A percentile compares a stretch with the other conserved stretches of the same genome.
phyloP scores from a whole-genome alignment of 2,329 filamentous ascomycete species.

The Lojkania enalia region DNA sequence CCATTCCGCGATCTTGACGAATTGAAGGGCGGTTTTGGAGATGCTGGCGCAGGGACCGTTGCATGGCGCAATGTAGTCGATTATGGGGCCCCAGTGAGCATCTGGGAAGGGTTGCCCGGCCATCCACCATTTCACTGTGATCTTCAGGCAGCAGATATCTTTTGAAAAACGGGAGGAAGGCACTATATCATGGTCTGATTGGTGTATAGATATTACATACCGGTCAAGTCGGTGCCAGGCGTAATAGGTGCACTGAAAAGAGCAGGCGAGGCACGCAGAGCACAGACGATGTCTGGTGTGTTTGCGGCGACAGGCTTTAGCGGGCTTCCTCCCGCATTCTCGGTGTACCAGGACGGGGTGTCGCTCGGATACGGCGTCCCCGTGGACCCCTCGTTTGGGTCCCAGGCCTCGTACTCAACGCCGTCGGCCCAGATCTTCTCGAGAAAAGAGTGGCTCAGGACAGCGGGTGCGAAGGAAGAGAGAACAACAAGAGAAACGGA shows the following conservation, averaged over 20 bases:
- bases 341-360: slow-evolving; percentile 25
- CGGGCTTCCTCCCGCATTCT: slow-evolving; percentile 30
- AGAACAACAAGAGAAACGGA: neutral
- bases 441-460: slow-evolving; percentile 21
- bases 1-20: slow-evolving; percentile 35
- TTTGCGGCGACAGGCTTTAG: slow-evolving; percentile 24
- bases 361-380: slow-evolving; percentile 17
- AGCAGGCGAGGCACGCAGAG: slow-evolving; percentile 26
- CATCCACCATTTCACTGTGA: slow-evolving; percentile 39
- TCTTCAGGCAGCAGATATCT: no score
- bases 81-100: slow-evolving; percentile 32
- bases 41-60: slow-evolving; percentile 25
- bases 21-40: slow-evolving; percentile 23
- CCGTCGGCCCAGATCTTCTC: slow-evolving; percentile 19
- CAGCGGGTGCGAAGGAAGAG: neutral
- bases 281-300: slow-evolving; percentile 30
- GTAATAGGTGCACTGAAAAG: slow-evolving; percentile 27
- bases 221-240: slow-evolving; percentile 17
- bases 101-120: slow-evolving; percentile 22
- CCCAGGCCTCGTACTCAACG: slow-evolving; percentile 21
- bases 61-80: slow-evolving; percentile 35
- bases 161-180: no score
- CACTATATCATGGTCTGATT: slow-evolving; percentile 13
- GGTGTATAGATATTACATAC: neutral
- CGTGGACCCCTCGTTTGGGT: slow-evolving; percentile 14